phyloP scores from a whole-genome alignment of 768 basidiomycete species.

The Termitomyces sp. region DNA sequence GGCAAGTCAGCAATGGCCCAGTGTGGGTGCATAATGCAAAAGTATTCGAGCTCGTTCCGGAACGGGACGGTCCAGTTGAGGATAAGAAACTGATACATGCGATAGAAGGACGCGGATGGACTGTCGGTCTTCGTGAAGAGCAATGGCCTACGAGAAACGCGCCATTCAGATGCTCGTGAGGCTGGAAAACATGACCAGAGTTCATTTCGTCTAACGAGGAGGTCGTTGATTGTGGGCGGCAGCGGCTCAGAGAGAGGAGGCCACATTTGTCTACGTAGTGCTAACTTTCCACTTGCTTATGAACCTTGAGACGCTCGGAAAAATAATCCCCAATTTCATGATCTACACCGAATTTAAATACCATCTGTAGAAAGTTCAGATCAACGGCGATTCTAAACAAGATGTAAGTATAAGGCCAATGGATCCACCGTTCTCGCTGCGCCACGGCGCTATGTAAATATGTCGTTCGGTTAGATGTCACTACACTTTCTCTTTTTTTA shows the following conservation, averaged over 20 bases:
- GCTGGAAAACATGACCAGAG: background rate
- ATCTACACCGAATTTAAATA: too few species aligned
- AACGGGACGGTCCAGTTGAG: constrained; percentile 21
- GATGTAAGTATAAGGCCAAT: too few species aligned
- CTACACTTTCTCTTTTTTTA: background rate
- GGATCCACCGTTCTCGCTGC: too few species aligned
- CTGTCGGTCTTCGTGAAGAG: constrained; percentile 14
- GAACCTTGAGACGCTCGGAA: too few species aligned
- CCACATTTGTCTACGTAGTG: too few species aligned
- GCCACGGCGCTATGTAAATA: too few species aligned
- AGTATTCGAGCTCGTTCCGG: constrained; percentile 32
- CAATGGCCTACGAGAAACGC: background rate
- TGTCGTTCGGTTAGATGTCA: background rate
- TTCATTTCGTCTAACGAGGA: background rate
- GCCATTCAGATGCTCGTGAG: background rate
- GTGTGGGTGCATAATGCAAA: constrained; percentile 14
- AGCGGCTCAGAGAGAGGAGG: background rate
- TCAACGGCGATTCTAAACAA: too few species aligned
- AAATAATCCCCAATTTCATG: too few species aligned
- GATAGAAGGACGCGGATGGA: constrained; percentile 28
- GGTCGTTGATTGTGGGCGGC: background rate
- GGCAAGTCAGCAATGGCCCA: background rate
- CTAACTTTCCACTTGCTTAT: too few species aligned
- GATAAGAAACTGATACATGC: constrained; percentile 30
- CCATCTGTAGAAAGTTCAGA: too few species aligned